Base-by-base conservation (phyloP, 768 basidiomycete genomes). In the Lentinula aciculospora region DNA sequence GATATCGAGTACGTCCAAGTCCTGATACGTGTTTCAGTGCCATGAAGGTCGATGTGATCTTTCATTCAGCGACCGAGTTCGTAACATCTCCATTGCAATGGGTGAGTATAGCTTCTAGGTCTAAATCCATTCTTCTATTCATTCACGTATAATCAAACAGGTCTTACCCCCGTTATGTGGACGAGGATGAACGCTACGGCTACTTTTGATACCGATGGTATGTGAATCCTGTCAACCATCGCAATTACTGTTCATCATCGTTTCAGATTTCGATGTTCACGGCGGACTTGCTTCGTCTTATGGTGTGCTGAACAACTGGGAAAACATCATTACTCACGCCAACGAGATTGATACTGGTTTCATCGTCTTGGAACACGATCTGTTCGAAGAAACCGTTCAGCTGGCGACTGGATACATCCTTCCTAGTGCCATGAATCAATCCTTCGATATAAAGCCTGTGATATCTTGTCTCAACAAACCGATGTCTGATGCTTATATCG, bases 291-390 rank as follows among this genome's bases (percentile, higher is more conserved):
- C 79, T 37, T 74, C 74, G 6, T 83, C 84, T 3, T 68, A 76
- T 28, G 78, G 86, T 61, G 88, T 88, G 19, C 70, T 88, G 17
- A 72, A 77, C 60, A 87, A 87, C 71, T 93, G 92, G 82, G 75
- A 90, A 62, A 72, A 73, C 61, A 92, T 94, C 72, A 72, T 93
- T 47, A 71, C 71, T 47, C 86, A 85, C 64, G 86, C 79, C 7
- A 71, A 82, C 2, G 65, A 69, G 25, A 73, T 89, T 57, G 61
- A 77, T 64, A 81, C 70, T n/a, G 94, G 94, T 10, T 96, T 96
- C 78, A 92, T 96, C 64, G 88, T 92, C 50, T 79, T 96, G 34
- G 89, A 91, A 69, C 88, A 91, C 68, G 92, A 94, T 70, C 77
- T 93, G 32, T 94, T 91, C 77, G 83, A 86, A 70, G 86, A 93